Evolutionary conservation across 2,329 filamentous ascomycete species (phyloP).

Genomic region (Cladophialophora bantiana): DNA sequence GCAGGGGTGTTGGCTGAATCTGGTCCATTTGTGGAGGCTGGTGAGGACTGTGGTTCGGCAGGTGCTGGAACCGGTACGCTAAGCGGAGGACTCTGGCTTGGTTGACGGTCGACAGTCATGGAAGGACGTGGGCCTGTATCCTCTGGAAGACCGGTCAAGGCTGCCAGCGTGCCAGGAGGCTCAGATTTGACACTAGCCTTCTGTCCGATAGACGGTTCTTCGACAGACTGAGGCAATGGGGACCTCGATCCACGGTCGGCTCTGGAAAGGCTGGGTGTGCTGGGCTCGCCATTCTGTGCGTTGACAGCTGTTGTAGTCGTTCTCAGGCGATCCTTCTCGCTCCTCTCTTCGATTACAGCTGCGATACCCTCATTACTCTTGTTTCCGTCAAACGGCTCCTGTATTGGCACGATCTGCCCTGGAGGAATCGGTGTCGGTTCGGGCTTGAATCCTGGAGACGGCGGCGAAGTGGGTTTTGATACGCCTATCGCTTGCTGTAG

Average conservation of each 20-base stretch:
- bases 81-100: conserved; percentile 22
- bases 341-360: not conserved
- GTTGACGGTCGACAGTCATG: conserved; percentile 5
- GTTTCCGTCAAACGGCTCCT: not conserved
- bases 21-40: conserved; percentile 70
- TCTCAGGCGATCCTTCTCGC: not conserved
- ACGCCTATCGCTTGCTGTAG: conserved; percentile 6
- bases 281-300: conserved; percentile 14
- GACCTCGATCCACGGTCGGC: conserved; percentile 10
- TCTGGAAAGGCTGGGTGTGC: not conserved
- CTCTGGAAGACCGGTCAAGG: not conserved
- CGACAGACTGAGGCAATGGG: conserved; percentile 2
- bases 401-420: not conserved
- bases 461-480: conserved; percentile 6
- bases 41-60: conserved; percentile 53
- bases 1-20: conserved; percentile 77
- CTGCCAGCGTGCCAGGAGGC: not conserved
- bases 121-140: conserved; percentile 3
- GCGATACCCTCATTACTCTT: conserved; percentile 4
- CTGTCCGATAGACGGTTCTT: conserved; percentile 1
- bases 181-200: not conserved
- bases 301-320: not conserved
- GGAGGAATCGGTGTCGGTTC: conserved; percentile 9
- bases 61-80: conserved; percentile 16
- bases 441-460: conserved; percentile 17